Percentiles rank a stretch among this genome's conserved stretches.
Evolutionary conservation across 257 asterid genomes (phyloP).

Genomic region (Solanum chilense): DNA sequence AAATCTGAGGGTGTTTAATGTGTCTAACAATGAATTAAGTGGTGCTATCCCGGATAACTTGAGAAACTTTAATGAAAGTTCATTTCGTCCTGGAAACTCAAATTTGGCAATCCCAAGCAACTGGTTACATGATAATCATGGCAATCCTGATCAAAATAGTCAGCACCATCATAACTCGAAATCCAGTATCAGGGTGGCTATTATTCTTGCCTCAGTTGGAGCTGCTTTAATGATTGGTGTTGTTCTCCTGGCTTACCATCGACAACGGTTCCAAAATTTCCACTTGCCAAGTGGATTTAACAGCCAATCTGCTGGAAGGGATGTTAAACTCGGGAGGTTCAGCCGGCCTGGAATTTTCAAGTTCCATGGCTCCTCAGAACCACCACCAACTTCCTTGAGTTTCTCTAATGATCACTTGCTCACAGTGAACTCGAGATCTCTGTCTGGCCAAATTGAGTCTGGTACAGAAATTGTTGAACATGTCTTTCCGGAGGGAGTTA

Average conservation of each 20-base stretch:
- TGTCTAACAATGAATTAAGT: conserved; percentile 51
- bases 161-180: conserved; percentile 17
- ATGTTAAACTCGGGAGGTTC: conserved; percentile 50
- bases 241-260: conserved; percentile 62
- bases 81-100: conserved; percentile 65
- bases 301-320: conserved; percentile 37
- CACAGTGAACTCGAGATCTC: conserved; percentile 54
- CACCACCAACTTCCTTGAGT: conserved; percentile 63
- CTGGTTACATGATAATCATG: background rate
- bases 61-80: conserved; percentile 41
- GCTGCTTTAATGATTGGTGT: conserved; percentile 67
- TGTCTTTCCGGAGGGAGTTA: conserved; percentile 23
- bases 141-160: conserved; percentile 9
- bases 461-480: conserved; percentile 65
- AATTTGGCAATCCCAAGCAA: conserved; percentile 7
- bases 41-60: conserved; percentile 64
- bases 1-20: conserved; percentile 43
- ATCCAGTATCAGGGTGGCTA: conserved; percentile 49
- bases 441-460: conserved; percentile 47
- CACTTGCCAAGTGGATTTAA: conserved; percentile 33
- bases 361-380: conserved; percentile 42
- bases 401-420: conserved; percentile 79
- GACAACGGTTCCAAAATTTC: conserved; percentile 44
- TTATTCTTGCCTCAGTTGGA: conserved; percentile 67
- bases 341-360: conserved; percentile 54